These are phyloP conservation scores for Magnusiomyces paraingens DNA, from an alignment of 1,139 yeast genomes.

Conservation along the genomic window DNA sequence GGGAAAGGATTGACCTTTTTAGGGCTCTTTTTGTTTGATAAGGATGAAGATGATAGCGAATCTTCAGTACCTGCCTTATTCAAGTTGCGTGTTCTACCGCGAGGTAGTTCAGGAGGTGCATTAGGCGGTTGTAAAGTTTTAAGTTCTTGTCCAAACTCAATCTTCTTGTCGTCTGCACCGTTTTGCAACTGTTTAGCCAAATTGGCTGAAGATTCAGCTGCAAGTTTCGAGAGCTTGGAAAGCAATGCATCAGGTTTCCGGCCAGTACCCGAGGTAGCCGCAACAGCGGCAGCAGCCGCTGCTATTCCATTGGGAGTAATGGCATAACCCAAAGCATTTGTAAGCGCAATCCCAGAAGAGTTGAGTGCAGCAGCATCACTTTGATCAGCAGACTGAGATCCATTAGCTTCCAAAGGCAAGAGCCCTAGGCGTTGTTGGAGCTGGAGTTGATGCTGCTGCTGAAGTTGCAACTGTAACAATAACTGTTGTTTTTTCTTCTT, in stretches of 20 bases:
- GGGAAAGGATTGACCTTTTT: neutral
- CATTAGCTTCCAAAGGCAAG: neutral
- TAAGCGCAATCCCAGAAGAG: neutral
- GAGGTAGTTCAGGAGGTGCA: constrained; percentile 3
- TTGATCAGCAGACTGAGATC: neutral
- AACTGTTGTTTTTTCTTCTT: neutral
- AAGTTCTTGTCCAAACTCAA: constrained; percentile 16
- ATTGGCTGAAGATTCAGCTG: neutral
- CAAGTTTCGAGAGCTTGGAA: neutral
- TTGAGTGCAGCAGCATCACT: neutral
- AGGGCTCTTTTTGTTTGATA: neutral
- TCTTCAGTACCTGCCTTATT: neutral
- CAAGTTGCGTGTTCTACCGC: neutral
- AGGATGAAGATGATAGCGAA: neutral
- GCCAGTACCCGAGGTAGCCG: neutral
- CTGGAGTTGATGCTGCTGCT: neutral
- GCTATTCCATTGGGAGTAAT: neutral
- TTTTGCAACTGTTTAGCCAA: neutral
- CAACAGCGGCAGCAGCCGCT: neutral
- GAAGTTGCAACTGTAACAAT: neutral
- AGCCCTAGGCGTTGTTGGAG: neutral
- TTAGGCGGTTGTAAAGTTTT: neutral
- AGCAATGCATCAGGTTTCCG: neutral
- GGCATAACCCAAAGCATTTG: neutral
- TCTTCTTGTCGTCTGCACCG: constrained; percentile 6